A percentile compares a stretch with the other conserved stretches of the same genome.
Conservation (phyloP, 768 basidiomycete species). For the Suillus subluteus region DNA sequence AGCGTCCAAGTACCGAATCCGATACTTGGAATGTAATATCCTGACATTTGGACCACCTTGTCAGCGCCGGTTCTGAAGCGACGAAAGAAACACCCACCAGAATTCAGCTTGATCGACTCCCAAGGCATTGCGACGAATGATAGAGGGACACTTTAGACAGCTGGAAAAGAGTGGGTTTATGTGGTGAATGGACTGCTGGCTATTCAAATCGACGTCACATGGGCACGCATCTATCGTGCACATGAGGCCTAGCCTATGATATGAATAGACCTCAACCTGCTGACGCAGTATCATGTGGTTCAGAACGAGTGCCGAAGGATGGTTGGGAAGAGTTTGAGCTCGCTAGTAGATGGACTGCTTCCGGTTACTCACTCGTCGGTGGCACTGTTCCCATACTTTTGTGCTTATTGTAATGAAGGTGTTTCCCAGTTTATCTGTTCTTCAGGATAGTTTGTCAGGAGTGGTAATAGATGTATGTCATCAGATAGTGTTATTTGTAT, state of each 20-base stretch:
- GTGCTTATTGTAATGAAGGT: background rate
- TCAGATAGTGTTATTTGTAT: background rate
- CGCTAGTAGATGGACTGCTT: background rate
- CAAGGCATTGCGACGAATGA: background rate
- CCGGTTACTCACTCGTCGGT: background rate
- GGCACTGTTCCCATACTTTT: too few relatives aligned
- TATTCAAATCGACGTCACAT: background rate
- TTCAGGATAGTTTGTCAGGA: background rate
- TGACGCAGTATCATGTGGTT: background rate
- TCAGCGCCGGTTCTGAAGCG: background rate
- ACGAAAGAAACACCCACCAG: background rate
- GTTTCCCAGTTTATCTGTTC: background rate
- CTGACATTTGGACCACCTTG: background rate
- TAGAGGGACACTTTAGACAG: background rate
- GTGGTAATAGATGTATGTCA: background rate
- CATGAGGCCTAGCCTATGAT: background rate
- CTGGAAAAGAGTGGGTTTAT: constrained; percentile 5
- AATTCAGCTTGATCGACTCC: constrained; percentile 1
- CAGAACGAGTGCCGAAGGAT: background rate
- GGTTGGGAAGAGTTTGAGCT: background rate
- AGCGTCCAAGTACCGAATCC: constrained; percentile 5
- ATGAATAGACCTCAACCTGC: background rate
- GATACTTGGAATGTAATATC: constrained; percentile 2
- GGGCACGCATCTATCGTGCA: background rate
- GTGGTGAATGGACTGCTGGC: background rate